Base-by-base conservation (phyloP, 2,329 filamentous ascomycete genomes). In the Aureobasidium sp. region DNA sequence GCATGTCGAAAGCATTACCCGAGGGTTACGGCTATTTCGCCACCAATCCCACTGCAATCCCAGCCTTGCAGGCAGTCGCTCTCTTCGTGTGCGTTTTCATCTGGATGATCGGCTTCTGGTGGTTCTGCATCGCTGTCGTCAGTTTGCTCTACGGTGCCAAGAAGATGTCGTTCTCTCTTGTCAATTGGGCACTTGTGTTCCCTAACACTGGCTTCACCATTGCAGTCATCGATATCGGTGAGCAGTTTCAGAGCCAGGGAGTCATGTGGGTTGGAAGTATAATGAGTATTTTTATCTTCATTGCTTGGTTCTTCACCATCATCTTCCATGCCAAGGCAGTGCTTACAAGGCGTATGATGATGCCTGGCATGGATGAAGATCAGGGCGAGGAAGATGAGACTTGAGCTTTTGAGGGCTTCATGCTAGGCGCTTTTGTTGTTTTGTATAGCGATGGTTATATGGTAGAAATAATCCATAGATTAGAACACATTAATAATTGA, bases 181-280 rank as follows among this genome's bases (percentile, higher is more conserved):
- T 75, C 67, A 59, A 41, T 16, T 86, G 81, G 78, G 83, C 82
- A 3, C 83, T 86, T 69, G 81, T 88, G 32, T 88, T 87, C 67
- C 85, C 85, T 5, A 87, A 88, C 63, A 83, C 82, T 1, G 85
- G 85, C 0, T 82, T 87, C 63, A 83, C 82, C 1, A 76, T 87
- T 49, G 80, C 83, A 0, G 81, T 80, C 8, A 83, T 87, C 45
- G 74, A 80, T 10, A 76, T 86, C 47, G 85, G 82, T 2, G 75
- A 66, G 42, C 61, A 65, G 34, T 71, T 87, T 6, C 70, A 76
- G 1, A 86, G 82, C 66, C 65, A 76, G 0, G 81, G 76, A 0
- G 73, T 87, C 5, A 67, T 78, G 68, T 81, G 81, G 66, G 74
- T 86, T 34, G 78, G 79, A 0, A 81, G 79, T 16, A 81, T 77